Base-by-base conservation (phyloP, 805 yeast genomes). In the Yarrowia porcina region DNA sequence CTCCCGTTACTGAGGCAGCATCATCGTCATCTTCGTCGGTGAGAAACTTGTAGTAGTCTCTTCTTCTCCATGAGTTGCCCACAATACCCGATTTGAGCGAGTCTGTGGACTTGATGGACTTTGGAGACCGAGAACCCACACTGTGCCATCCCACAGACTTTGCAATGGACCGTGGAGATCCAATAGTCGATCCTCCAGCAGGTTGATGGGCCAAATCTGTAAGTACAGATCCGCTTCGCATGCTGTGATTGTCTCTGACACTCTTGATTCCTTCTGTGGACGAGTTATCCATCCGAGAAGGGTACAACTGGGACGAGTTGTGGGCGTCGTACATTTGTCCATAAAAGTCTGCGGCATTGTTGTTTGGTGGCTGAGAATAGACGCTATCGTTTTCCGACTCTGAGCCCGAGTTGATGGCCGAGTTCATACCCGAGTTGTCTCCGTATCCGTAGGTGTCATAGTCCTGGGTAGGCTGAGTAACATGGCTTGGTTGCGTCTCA, bases 321-420 rank as follows among this genome's bases (percentile, higher is more conserved):
- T 49, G 45, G n/a, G 27, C 63, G n/a, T 33, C 63, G 35, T 61
- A 52, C 41, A 49, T 35, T 12, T 52, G 59, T 6, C 44, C 59
- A 23, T 52, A 52, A 20, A 49, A 49, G 27, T 50, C 61, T 4
- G 32, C 25, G 3, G 63, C 54, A 20, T 36, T 41, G 56, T 32
- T 25, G n/a, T 30, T 50, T 11, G 57, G 38, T 3, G 62, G 59
- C n/a, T 52, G 44, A 3, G 59, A 52, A 11, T 52, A 52, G 20
- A 36, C 44, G n/a, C 59, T 52, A 33, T 25, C 44, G 23, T 52
- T 52, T 9, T 27, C 59, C 0, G 44, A 35, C 7, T 15, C 45
- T 12, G 45, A 23, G 9, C 45, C 45, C 3, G 44, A 39, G 44
- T 21, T 21, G n/a, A 39, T 13, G 2, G 10, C 42, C 12, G 42